These are phyloP conservation scores for Leccinum pachyderme DNA, from an alignment of 1,284 basidiomycete species.

Conservation along the genomic window DNA sequence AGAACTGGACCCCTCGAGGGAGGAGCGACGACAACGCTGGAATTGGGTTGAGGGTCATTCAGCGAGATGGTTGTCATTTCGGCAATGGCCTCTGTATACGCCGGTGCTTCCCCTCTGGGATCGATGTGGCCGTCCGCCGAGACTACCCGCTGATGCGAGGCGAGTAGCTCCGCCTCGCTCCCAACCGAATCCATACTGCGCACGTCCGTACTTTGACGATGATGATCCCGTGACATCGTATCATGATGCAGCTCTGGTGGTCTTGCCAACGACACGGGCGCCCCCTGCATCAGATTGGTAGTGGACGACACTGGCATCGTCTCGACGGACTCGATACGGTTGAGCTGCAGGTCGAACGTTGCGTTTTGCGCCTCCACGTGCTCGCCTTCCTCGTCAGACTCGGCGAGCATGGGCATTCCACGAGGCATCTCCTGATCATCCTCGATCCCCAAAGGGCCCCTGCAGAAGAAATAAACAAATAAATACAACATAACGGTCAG, in stretches of 20 bases:
- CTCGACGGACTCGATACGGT: slow-evolving; percentile 26
- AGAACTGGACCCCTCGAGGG: not conserved
- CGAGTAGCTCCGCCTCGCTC: slow-evolving; percentile 25
- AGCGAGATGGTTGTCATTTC: slow-evolving; percentile 8
- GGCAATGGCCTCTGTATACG: slow-evolving; percentile 59
- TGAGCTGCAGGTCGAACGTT: slow-evolving; percentile 19
- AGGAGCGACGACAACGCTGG: not conserved
- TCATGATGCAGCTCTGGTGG: slow-evolving; percentile 18
- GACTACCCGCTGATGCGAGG: slow-evolving; percentile 25
- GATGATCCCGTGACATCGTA: not conserved
- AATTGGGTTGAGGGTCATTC: slow-evolving; percentile 12
- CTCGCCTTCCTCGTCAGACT: slow-evolving; percentile 27
- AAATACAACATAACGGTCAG: not conserved
- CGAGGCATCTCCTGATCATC: slow-evolving; percentile 27
- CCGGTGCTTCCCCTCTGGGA: slow-evolving; percentile 57
- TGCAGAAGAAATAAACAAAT: slow-evolving; percentile 14
- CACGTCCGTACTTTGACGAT: slow-evolving; percentile 14
- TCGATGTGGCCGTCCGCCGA: slow-evolving; percentile 21
- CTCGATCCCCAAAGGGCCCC: slow-evolving; percentile 40
- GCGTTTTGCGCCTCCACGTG: slow-evolving; percentile 4
- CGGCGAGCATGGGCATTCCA: slow-evolving; percentile 37
- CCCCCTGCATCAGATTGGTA: slow-evolving; percentile 21
- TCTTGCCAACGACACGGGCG: slow-evolving; percentile 9
- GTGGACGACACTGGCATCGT: slow-evolving; percentile 24
- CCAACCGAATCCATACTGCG: slow-evolving; percentile 22